Evolutionary conservation across 345 rosid species (phyloP).

Genomic region (Gynandropsis gynandra): DNA sequence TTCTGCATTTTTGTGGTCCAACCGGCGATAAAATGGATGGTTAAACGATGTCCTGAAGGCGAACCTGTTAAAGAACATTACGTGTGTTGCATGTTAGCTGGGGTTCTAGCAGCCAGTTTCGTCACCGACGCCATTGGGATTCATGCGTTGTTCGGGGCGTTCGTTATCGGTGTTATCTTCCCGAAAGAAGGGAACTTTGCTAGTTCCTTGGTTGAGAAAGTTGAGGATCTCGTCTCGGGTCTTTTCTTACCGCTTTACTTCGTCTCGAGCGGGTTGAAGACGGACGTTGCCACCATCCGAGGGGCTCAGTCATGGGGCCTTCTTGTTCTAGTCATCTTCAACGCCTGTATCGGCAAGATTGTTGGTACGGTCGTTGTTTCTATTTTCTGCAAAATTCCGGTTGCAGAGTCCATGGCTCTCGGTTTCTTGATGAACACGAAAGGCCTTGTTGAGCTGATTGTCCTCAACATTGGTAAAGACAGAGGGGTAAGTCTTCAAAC

Average conservation of each 20-base stretch:
- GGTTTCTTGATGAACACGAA: slow-evolving; percentile 66
- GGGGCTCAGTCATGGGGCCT: slow-evolving; percentile 46
- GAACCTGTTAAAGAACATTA: slow-evolving; percentile 32
- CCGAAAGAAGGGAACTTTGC: slow-evolving; percentile 46
- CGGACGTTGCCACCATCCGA: slow-evolving; percentile 36
- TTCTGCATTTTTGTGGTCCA: slow-evolving; percentile 26
- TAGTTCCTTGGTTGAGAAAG: slow-evolving; percentile 31
- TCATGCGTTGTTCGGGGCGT: slow-evolving; percentile 48
- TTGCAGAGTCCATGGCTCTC: slow-evolving; percentile 42
- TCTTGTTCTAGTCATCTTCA: slow-evolving; percentile 39
- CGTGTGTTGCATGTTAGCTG: slow-evolving; percentile 39
- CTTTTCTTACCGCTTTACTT: slow-evolving; percentile 49
- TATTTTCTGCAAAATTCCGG: slow-evolving; percentile 36
- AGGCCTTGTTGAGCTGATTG: slow-evolving; percentile 37
- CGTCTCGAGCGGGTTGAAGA: slow-evolving; percentile 50
- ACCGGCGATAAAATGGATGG: slow-evolving; percentile 24
- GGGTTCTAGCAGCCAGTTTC: slow-evolving; percentile 45
- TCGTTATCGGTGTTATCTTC: slow-evolving; percentile 42
- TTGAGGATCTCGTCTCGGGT: slow-evolving; percentile 50
- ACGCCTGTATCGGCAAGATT: slow-evolving; percentile 51
- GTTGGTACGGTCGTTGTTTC: slow-evolving; percentile 42
- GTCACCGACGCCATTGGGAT: slow-evolving; percentile 48
- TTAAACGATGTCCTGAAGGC: slow-evolving; percentile 30
- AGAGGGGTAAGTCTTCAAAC: slow-evolving; percentile 26
- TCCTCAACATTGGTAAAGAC: slow-evolving; percentile 59